phyloP scores from a whole-genome alignment of 208 protist species.

The Wallacemonas rigidus region DNA sequence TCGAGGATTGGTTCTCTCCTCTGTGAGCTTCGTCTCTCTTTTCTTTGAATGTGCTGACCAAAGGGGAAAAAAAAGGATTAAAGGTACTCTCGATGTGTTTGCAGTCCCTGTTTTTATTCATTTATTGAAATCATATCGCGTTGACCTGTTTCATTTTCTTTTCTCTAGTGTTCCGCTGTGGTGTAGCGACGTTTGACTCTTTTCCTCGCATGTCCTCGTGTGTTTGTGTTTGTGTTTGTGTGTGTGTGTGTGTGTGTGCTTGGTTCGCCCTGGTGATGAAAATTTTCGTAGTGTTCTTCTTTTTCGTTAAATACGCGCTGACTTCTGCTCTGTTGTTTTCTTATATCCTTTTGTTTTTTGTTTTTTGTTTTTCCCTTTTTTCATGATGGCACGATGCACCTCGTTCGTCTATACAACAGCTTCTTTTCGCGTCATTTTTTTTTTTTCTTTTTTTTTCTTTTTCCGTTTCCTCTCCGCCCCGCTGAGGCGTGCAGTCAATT shows the following conservation, averaged over 20 bases:
- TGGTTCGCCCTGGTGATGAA: background rate
- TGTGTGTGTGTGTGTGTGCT: slow-evolving; percentile 12
- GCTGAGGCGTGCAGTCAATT: background rate
- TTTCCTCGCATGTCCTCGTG: slow-evolving; percentile 7
- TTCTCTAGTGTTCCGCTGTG: background rate
- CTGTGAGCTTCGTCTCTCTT: slow-evolving; percentile 2
- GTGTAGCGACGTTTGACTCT: too few species aligned
- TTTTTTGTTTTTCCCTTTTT: slow-evolving; percentile 1
- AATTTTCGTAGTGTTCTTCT: background rate
- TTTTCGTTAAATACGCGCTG: background rate
- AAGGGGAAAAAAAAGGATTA: too few species aligned
- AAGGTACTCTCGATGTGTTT: too few species aligned
- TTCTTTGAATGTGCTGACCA: background rate
- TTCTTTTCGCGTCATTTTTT: background rate
- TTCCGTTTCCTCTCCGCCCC: slow-evolving; percentile 19
- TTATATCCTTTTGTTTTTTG: background rate
- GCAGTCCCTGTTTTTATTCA: too few species aligned
- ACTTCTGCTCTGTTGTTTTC: slow-evolving; percentile 1
- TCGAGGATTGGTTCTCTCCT: background rate
- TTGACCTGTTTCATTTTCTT: slow-evolving; percentile 14
- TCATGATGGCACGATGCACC: background rate
- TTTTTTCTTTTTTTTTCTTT: background rate
- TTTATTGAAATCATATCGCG: background rate
- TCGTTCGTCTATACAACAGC: background rate
- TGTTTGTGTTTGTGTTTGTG: slow-evolving; percentile 9